These are phyloP conservation scores for Tripterygium wilfordii DNA, from an alignment of 177 flowering plant species.

Conservation along the genomic window DNA sequence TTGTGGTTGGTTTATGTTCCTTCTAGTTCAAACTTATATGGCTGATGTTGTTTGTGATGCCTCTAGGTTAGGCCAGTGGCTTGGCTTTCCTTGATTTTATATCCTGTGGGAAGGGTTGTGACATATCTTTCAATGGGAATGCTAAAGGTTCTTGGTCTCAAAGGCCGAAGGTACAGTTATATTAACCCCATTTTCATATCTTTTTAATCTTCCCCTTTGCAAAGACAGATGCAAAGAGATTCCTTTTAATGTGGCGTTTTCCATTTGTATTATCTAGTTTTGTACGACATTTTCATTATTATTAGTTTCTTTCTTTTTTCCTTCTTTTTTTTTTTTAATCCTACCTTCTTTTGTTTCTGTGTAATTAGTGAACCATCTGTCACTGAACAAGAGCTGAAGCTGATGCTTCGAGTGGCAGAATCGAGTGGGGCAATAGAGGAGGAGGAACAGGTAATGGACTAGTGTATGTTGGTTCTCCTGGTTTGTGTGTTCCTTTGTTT, in stretches of 20 bases:
- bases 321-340: background rate
- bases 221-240: too few relatives aligned
- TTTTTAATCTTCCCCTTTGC: background rate
- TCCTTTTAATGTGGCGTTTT: too few relatives aligned
- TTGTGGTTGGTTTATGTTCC: conserved; percentile 1
- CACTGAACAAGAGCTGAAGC: conserved; percentile 94
- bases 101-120: conserved; percentile 97
- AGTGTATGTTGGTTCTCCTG: background rate
- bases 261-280: too few relatives aligned
- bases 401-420: conserved; percentile 96
- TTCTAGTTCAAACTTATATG: background rate
- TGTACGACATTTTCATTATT: too few relatives aligned
- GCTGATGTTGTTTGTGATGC: conserved; percentile 14
- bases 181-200: background rate
- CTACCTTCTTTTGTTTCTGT: conserved; percentile 1
- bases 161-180: conserved; percentile 73
- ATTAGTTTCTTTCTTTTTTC: background rate
- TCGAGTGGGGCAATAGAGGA: conserved; percentile 97
- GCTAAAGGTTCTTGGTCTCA: conserved; percentile 85
- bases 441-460: conserved; percentile 80
- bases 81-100: conserved; percentile 92
- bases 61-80: conserved; percentile 99
- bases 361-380: conserved; percentile 82
- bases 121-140: conserved; percentile 91
- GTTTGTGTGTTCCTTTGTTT: background rate